A percentile compares a stretch with the other conserved stretches of the same genome.
These are phyloP conservation scores for Boletus insuetus DNA, from an alignment of 768 basidiomycete species.

Conservation along the genomic window DNA sequence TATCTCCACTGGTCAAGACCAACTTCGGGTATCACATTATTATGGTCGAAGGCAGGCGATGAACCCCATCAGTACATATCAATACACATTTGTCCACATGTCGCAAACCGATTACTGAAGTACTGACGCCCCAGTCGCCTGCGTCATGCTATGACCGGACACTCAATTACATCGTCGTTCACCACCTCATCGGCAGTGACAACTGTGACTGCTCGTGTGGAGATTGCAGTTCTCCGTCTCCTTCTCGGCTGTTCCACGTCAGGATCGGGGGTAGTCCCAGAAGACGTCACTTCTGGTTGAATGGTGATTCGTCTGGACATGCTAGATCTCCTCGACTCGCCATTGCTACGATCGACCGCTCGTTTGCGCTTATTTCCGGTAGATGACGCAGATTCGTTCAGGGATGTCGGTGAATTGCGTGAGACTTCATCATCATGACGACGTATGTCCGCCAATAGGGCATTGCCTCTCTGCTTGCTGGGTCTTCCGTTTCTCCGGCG, in stretches of 20 bases:
- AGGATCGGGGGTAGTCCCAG: slow-evolving; percentile 58
- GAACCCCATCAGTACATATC: slow-evolving; percentile 19
- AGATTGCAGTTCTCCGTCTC: slow-evolving; percentile 35
- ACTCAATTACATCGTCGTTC: slow-evolving; percentile 33
- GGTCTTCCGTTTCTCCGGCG: slow-evolving; percentile 54
- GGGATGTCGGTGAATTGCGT: slow-evolving; percentile 21
- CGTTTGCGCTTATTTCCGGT: slow-evolving; percentile 42
- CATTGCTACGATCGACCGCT: slow-evolving; percentile 27
- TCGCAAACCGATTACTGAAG: background rate
- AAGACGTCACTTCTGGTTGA: slow-evolving; percentile 49
- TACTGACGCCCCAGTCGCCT: background rate
- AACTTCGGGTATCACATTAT: slow-evolving; percentile 86
- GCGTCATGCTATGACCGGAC: slow-evolving; percentile 20
- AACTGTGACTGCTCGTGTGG: slow-evolving; percentile 27
- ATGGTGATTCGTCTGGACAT: slow-evolving; percentile 38
- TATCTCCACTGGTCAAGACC: slow-evolving; percentile 77
- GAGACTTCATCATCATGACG: slow-evolving; percentile 59
- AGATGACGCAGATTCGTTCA: slow-evolving; percentile 26
- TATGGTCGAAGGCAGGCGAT: slow-evolving; percentile 85
- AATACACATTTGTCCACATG: slow-evolving; percentile 17
- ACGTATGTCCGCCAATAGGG: slow-evolving; percentile 75
- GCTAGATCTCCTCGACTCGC: slow-evolving; percentile 35
- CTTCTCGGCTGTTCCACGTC: slow-evolving; percentile 58
- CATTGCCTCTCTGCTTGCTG: slow-evolving; percentile 82
- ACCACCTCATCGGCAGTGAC: slow-evolving; percentile 32